Base-by-base conservation (phyloP, 768 basidiomycete genomes). In the Lentinus tigrinus region DNA sequence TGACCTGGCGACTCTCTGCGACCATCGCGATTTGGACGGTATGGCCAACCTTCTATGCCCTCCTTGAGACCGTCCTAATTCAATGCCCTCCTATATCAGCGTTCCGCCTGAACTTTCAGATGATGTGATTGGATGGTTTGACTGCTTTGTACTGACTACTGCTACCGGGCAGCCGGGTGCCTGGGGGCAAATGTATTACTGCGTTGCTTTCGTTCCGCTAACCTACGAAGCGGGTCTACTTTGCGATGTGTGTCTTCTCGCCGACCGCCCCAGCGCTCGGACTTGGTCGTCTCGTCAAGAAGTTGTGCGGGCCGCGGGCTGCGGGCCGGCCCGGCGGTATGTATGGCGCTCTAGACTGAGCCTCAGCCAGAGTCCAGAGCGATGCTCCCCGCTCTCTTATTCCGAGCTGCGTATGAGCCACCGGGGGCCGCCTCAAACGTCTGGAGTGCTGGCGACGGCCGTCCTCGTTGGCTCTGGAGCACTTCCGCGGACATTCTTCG, bases 1-100 rank as follows among this genome's bases (percentile, higher is more conserved):
- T 4, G 95, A 96, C 70, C 74, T 96, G 39, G 88, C 89, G 23
- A 76, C 79, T 10, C 73, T 91, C 40, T 95, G 93, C 69, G 88
- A 91, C 59, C 69, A 69, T 42, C 82, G 79, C 60, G 86, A 97
- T 72, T 76, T 96, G 4, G 85, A 89, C 47, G 82, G 85, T 78
- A 47, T 40, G 78, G 71, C 3, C 0, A 23, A 14, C 5, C 16
- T 3, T 7, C 3, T 36, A 21, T n/a, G 16, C 3, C 6, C 13
- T 26, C 10, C 23, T 40, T 36, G 42, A 43, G 52, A 57, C 26
- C 28, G 14, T 17, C 26, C 17, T n/a, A 16, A 23, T 26, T 21
- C 38, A 17, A 17, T n/a, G 48, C 36, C 14, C 3, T 28, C 6
- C 19, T 26, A 19, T n/a, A 34, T 13, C 52, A 65, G 64, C 61